phyloP scores from a whole-genome alignment of 495 filamentous ascomycete species.

The Daldinia loculata region DNA sequence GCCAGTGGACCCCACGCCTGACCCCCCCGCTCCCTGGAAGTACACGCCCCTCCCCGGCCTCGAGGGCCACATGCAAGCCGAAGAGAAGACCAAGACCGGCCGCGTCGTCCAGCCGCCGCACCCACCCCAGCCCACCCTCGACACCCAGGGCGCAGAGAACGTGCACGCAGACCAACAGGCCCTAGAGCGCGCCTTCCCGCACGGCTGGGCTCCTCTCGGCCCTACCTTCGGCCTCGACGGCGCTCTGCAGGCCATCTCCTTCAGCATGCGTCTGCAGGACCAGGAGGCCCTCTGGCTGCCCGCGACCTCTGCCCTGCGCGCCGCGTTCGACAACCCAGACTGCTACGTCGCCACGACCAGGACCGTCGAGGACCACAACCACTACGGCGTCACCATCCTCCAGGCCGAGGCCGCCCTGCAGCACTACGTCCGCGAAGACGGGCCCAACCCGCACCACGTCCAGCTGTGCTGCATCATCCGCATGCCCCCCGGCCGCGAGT shows the following conservation, averaged over 20 bases:
- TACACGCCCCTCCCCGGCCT: neutral
- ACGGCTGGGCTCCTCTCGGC: neutral
- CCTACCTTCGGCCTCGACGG: neutral
- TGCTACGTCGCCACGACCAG: neutral
- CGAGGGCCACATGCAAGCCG: neutral
- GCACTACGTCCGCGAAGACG: neutral
- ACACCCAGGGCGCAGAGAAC: neutral
- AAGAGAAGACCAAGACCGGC: neutral
- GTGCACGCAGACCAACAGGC: neutral
- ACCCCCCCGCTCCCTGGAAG: neutral
- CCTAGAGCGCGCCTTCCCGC: neutral
- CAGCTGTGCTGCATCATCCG: constrained; percentile 8
- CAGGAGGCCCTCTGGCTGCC: neutral
- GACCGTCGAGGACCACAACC: neutral
- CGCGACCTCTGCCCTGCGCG: neutral
- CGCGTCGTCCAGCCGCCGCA: neutral
- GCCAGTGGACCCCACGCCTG: neutral
- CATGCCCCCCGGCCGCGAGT: neutral
- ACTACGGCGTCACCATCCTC: neutral
- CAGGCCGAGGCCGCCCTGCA: constrained; percentile 2
- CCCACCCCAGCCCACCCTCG: neutral
- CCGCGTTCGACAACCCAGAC: neutral
- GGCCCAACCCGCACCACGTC: neutral
- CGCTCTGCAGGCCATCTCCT: neutral
- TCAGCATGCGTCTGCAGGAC: neutral